phyloP scores from a whole-genome alignment of 2,329 filamentous ascomycete genomes.

The Aphanocladium album region DNA sequence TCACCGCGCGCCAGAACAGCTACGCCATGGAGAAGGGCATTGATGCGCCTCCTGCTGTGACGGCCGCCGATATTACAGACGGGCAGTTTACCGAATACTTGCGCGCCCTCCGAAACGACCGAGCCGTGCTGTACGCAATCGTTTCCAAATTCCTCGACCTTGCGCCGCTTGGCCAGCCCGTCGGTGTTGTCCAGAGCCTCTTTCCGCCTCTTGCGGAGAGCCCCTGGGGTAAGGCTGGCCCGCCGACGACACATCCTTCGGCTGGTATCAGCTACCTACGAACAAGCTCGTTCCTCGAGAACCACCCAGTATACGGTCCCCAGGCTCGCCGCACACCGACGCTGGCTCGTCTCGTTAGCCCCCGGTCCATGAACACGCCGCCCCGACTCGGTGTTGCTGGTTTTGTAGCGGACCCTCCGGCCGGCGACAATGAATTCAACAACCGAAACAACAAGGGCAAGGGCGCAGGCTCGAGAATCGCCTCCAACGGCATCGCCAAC shows the following conservation, averaged over 20 bases:
- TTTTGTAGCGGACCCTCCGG: constrained; percentile 42
- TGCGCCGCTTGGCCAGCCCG: constrained; percentile 41
- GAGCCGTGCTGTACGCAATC: constrained; percentile 44
- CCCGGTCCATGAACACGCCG: constrained; percentile 28
- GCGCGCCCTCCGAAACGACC: constrained; percentile 47
- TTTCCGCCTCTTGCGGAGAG: constrained; percentile 25
- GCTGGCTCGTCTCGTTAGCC: constrained; percentile 47
- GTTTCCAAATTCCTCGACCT: constrained; percentile 60
- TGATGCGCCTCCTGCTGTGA: constrained; percentile 23
- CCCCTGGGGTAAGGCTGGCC: constrained; percentile 49
- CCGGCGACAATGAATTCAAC: constrained; percentile 40
- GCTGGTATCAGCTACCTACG: constrained; percentile 59
- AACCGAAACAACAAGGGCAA: constrained; percentile 17
- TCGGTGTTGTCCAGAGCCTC: constrained; percentile 24
- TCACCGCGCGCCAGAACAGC: constrained; percentile 33
- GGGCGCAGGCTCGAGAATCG: constrained; percentile 18
- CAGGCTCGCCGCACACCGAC: constrained; percentile 45
- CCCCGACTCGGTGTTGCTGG: constrained; percentile 51
- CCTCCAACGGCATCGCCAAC: constrained; percentile 31
- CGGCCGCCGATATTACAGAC: constrained; percentile 40
- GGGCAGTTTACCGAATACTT: constrained; percentile 48
- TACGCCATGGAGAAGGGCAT: constrained; percentile 36
- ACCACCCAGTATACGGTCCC: constrained; percentile 58
- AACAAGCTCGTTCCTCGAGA: constrained; percentile 49
- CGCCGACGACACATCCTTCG: constrained; percentile 58